A percentile compares a stretch with the other conserved stretches of the same genome.
Conservation (phyloP, 257 asterid species). For the Salvia rosmarinus region DNA sequence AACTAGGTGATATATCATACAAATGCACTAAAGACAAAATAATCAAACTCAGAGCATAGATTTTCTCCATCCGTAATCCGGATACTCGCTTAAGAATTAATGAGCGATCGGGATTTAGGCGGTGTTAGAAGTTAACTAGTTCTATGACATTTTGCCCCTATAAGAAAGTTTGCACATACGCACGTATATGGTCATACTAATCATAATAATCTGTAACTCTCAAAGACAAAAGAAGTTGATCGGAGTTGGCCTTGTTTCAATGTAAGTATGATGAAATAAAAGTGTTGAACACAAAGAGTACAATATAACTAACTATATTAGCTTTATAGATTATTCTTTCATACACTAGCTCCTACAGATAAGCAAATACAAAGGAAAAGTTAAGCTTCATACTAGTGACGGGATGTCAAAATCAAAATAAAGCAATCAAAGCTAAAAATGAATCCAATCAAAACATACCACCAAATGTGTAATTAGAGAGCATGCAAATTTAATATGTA, state of each 20-base stretch:
- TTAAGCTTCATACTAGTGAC: slow-evolving; percentile 1
- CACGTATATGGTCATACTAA: neutral
- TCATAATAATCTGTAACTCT: slow-evolving; percentile 1
- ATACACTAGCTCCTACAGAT: neutral
- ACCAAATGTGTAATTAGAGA: neutral
- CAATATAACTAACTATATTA: neutral
- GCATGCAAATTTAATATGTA: slow-evolving; percentile 27
- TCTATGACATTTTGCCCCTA: neutral
- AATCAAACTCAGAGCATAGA: neutral
- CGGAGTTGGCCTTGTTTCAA: neutral
- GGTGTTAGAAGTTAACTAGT: slow-evolving; percentile 6
- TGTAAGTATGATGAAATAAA: neutral
- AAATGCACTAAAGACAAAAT: neutral
- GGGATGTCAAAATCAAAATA: slow-evolving; percentile 7
- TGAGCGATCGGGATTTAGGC: neutral
- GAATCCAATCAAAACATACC: slow-evolving; percentile 11
- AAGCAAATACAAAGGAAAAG: slow-evolving; percentile 1
- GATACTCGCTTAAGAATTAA: neutral
- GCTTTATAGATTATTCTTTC: neutral
- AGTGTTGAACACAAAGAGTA: neutral
- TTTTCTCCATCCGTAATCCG: neutral
- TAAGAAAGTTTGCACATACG: neutral
- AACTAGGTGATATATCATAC: neutral
- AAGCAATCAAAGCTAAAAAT: slow-evolving; percentile 19
- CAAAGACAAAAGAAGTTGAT: slow-evolving; percentile 5